Evolutionary conservation across 176 grass and related monocot species (phyloP).

Genomic region (Musa troglodytarum): DNA sequence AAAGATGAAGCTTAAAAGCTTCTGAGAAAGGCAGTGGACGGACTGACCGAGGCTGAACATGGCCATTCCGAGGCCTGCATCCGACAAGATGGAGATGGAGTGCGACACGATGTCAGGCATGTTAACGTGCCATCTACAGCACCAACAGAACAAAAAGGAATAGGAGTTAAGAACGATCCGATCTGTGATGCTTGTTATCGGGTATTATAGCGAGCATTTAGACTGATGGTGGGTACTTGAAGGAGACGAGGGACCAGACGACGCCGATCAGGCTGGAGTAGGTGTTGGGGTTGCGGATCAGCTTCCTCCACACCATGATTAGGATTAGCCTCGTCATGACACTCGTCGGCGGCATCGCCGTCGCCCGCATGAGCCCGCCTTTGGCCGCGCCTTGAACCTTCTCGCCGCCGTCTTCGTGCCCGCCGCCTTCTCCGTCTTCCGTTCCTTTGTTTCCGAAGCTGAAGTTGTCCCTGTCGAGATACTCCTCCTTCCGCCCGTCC

Average conservation of each 20-base stretch:
- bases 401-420: constrained; percentile 41
- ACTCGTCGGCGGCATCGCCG: constrained; percentile 85
- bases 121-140: constrained; percentile 60
- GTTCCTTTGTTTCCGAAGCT: constrained; percentile 62
- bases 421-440: constrained; percentile 38
- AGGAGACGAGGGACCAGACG: constrained; percentile 91
- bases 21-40: neutral
- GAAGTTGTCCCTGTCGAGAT: constrained; percentile 64
- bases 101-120: constrained; percentile 84
- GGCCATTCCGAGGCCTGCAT: constrained; percentile 98
- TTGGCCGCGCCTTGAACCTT: constrained; percentile 24
- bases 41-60: constrained; percentile 97
- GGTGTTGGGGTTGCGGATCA: constrained; percentile 98
- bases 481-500: constrained; percentile 58
- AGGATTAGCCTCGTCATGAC: constrained; percentile 95
- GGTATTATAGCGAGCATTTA: constrained; percentile 7
- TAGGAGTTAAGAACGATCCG: neutral
- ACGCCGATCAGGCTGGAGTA: constrained; percentile 94
- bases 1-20: neutral
- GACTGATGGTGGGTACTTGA: constrained; percentile 32
- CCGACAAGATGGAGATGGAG: constrained; percentile 95
- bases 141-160: neutral
- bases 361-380: neutral
- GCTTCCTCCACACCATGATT: constrained; percentile 99
- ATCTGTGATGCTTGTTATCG: neutral